Percentiles rank a stretch among this genome's conserved stretches.
Evolutionary conservation across 345 rosid genomes (phyloP).

Genomic region (Rhodamnia rubescens): DNA sequence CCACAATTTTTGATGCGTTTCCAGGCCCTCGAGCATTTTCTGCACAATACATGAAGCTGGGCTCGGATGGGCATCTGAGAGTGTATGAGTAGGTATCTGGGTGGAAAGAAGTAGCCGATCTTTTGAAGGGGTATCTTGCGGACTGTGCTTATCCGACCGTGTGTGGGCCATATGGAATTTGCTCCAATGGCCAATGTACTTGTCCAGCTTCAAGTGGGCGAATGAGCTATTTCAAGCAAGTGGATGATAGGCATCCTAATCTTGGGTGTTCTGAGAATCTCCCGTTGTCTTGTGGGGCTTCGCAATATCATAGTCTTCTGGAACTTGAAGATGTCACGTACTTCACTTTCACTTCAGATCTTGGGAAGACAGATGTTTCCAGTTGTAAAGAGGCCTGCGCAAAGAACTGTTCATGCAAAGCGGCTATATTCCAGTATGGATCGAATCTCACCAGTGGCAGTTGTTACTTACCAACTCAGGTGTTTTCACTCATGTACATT

Average conservation of each 20-base stretch:
- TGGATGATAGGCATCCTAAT: neutral
- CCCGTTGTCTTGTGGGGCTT: neutral
- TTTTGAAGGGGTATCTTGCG: accelerated
- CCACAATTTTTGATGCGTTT: no score
- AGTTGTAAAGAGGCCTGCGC: conserved; percentile 5
- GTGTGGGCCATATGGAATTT: neutral
- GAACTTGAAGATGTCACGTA: neutral
- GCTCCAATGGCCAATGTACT: neutral
- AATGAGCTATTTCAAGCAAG: neutral
- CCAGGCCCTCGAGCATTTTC: neutral
- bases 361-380: neutral
- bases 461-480: conserved; percentile 3
- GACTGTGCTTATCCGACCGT: neutral
- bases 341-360: neutral
- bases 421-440: neutral
- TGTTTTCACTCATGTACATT: neutral
- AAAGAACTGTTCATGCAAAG: conserved; percentile 18
- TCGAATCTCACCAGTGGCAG: neutral
- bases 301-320: neutral
- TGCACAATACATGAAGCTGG: neutral
- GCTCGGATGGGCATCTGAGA: neutral
- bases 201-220: neutral
- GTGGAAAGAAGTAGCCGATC: neutral
- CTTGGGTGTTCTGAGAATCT: neutral
- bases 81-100: neutral